Conservation (phyloP, 129 eudicot genomes). For the Chrysanthemum makinoi region DNA sequence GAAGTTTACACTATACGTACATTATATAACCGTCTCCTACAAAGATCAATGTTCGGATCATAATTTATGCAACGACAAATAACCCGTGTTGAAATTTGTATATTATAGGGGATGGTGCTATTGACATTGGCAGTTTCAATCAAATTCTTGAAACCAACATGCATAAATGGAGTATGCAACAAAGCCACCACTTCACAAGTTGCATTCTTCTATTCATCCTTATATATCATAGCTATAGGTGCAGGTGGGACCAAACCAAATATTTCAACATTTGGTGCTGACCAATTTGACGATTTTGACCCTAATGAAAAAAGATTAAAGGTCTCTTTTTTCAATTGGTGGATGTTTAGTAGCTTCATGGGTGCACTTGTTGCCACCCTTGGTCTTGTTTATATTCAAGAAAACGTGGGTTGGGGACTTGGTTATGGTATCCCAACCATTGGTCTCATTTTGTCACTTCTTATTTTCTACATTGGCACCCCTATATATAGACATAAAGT, state of each 20-base stretch:
- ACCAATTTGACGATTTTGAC: slow-evolving; percentile 85
- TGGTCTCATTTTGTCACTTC: slow-evolving; percentile 61
- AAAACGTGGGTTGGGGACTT: slow-evolving; percentile 88
- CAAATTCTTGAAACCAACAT: slow-evolving; percentile 67
- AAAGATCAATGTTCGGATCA: not conserved
- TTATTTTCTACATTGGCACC: slow-evolving; percentile 76
- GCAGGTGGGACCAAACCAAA: slow-evolving; percentile 97
- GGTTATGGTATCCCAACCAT: slow-evolving; percentile 91
- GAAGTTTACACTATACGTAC: slow-evolving; percentile 13
- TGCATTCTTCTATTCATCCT: slow-evolving; percentile 73
- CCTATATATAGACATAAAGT: slow-evolving; percentile 87
- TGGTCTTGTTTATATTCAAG: slow-evolving; percentile 92
- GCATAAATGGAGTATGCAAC: slow-evolving; percentile 65
- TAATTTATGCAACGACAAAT: not conserved
- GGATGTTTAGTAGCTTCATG: slow-evolving; percentile 87
- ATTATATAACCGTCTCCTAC: slow-evolving; percentile 12
- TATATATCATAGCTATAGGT: slow-evolving; percentile 82
- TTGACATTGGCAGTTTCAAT: slow-evolving; percentile 81
- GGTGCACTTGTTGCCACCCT: slow-evolving; percentile 79
- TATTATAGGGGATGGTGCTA: slow-evolving; percentile 81
- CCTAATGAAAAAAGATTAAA: slow-evolving; percentile 74
- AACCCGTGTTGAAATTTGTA: not conserved
- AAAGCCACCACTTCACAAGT: slow-evolving; percentile 63
- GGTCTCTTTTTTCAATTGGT: slow-evolving; percentile 91
- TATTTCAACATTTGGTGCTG: slow-evolving; percentile 96